Conservation (phyloP, 805 yeast species). For the Metschnikowia lachancei region DNA sequence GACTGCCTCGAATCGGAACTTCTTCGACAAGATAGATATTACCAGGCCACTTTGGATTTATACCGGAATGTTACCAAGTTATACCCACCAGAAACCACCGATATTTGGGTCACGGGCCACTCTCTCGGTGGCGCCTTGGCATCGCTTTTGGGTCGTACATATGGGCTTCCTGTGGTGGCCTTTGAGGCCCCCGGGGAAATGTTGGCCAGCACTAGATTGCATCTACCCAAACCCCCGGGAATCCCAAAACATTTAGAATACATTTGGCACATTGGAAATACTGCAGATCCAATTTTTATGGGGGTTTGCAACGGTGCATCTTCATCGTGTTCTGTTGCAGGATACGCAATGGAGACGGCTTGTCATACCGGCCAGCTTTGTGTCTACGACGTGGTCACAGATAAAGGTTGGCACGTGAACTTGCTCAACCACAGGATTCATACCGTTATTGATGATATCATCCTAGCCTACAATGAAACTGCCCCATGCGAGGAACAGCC, state of each 20-base stretch:
- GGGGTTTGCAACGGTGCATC: constrained; percentile 96
- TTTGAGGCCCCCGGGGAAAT: constrained; percentile 93
- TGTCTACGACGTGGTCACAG: constrained; percentile 83
- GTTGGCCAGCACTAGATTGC: constrained; percentile 78
- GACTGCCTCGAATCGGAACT: constrained; percentile 78
- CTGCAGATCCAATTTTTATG: constrained; percentile 95
- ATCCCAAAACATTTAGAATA: constrained; percentile 72
- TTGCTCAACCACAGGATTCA: constrained; percentile 86
- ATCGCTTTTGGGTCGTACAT: constrained; percentile 79
- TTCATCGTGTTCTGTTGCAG: constrained; percentile 83
- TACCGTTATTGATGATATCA: constrained; percentile 80
- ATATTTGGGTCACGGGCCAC: constrained; percentile 92
- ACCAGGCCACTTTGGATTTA: constrained; percentile 72
- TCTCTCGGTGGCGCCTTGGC: constrained; percentile 90
- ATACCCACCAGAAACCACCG: constrained; percentile 61
- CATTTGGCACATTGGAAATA: constrained; percentile 94
- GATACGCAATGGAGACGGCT: constrained; percentile 94
- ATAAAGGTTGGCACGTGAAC: constrained; percentile 88
- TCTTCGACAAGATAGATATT: constrained; percentile 73
- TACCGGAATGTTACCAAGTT: constrained; percentile 64
- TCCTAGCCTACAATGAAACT: constrained; percentile 68
- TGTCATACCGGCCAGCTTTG: constrained; percentile 91
- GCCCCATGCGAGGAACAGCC: constrained; percentile 73
- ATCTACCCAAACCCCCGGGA: constrained; percentile 92
- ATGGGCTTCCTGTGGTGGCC: constrained; percentile 84